Base-by-base conservation (phyloP, 176 grass and related monocot species). In the Juncus effusus region DNA sequence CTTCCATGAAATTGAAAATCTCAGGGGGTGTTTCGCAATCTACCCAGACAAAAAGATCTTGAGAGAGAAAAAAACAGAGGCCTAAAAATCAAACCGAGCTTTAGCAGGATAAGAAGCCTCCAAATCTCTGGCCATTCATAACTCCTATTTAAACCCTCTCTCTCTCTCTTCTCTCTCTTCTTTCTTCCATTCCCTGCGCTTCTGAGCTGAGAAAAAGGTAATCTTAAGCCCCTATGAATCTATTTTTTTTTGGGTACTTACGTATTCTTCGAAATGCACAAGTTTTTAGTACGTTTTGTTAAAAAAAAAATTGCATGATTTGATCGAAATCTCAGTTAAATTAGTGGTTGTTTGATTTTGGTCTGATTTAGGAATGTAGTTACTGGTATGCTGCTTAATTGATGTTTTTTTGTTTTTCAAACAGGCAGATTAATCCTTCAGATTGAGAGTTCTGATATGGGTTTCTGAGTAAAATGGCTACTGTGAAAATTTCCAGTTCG, bases 391-490 rank as follows among this genome's bases (percentile, higher is more conserved):
- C 19, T 28, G 19, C 1, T 28, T 28, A 28, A 28, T 28, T 28
- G 1, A 28, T 28, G 19, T 28, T 28, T 28, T 28, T 28, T 28
- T 28, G 1, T 28, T 28, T 1, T 28, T 28, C 19, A 28, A 28
- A 28, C 19, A 28, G 19, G 19, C 19, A 1, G 1, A 28, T 28
- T 28, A 28, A 28, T 28, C 19, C 19, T 75, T 16, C 28, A n/a
- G 16, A 5, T 56, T 76, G 51, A 62, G 14, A 52, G 44, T 11
- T 10, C 41, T 5, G 40, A 51, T 4, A 36, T 66, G 36, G 56
- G 40, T 28, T 28, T 60, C 36, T 14, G 1, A 51, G 60, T 68
- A 16, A 1, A 61, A 88, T 95, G 90, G 60, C 77, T 72, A 52
- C 61, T 6, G 37, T 88, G 60, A 82, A 38, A 76, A 67, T 85